Conservation (phyloP, 2,329 filamentous ascomycete species). For the Xylaria sp. region DNA sequence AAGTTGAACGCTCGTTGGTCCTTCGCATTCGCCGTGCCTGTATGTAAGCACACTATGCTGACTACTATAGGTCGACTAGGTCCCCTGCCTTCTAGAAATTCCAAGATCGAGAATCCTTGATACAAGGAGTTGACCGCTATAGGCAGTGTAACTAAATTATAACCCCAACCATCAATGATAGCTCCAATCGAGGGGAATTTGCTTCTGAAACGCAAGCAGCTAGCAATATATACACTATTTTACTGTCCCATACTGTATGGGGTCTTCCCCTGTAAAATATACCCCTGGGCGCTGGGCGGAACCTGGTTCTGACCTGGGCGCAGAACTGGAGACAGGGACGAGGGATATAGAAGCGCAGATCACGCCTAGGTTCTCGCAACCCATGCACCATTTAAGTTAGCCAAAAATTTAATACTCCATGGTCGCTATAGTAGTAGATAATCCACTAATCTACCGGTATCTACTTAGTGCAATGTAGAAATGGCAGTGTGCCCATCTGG, state of each 20-base stretch:
- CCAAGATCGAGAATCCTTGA: conserved; percentile 3
- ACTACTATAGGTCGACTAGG: background rate
- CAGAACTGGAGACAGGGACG: background rate
- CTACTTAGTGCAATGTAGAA: too few species aligned
- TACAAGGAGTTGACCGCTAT: conserved; percentile 10
- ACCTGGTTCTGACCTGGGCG: too few species aligned
- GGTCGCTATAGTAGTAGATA: background rate
- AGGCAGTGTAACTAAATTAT: background rate
- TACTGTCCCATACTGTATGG: background rate
- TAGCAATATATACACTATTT: background rate
- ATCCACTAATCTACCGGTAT: background rate
- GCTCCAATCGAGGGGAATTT: background rate
- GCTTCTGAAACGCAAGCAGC: conserved; percentile 1
- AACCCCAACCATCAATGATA: conserved; percentile 8
- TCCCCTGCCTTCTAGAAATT: conserved; percentile 13
- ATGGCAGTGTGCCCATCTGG: too few species aligned
- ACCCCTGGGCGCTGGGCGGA: background rate
- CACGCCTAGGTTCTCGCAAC: background rate
- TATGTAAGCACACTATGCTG: background rate
- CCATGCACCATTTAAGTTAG: too few species aligned
- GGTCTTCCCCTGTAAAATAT: background rate
- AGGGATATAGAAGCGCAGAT: background rate
- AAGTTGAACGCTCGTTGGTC: background rate
- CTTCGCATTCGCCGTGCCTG: background rate
- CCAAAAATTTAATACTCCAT: too few species aligned